Base-by-base conservation (phyloP, 257 asterid species). In the Ophiorrhiza pumila region DNA sequence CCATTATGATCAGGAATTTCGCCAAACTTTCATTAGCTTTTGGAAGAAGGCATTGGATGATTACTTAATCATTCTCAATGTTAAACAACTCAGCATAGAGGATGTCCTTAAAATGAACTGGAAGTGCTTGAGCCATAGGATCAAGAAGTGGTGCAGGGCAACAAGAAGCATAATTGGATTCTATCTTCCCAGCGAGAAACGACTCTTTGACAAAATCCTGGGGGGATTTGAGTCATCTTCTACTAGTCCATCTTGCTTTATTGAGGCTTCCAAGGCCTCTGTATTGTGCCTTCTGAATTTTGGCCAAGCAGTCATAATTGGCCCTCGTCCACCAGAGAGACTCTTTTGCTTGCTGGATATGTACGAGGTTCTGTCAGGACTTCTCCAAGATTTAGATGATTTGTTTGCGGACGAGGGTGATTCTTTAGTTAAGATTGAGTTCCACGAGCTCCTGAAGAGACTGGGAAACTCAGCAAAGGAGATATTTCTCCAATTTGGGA, bases 41-140 rank as follows among this genome's bases (percentile, higher is more conserved):
- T 83, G 89, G 94, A 83, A 75, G 50, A 79, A 77, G 59, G 65
- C 82, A 34, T 39, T 86, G 74, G 75, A 80, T 18, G 89, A 90
- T 34, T 79, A 83, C 68, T 32, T 87, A 58, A 72, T 55, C 20
- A 53, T 75, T 75, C 84, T 85, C 49, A 73, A 65, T 17, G 46
- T 90, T 18, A 80, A 83, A 50, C 78, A 64, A n/a, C 56, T 79
- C 68, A 78, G 94, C 82, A 72, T 90, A 20, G 96, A 86, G 59
- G 94, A 88, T 56, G 96, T 90, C 77, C 79, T 79, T 35, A 80
- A 70, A 34, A 82, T 88, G 94, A 92, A 90, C 77, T 90, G 96
- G 96, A 71, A 76, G 27, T 35, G 41, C 78, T 57, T 90, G 78
- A 79, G 79, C 78, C 70, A 77, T 58, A 81, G 76, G 43, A 87